Evolutionary conservation across 495 filamentous ascomycete species (phyloP), one percentile per base, ranked within the genome.

Genomic region (Chaetomium tenue): DNA sequence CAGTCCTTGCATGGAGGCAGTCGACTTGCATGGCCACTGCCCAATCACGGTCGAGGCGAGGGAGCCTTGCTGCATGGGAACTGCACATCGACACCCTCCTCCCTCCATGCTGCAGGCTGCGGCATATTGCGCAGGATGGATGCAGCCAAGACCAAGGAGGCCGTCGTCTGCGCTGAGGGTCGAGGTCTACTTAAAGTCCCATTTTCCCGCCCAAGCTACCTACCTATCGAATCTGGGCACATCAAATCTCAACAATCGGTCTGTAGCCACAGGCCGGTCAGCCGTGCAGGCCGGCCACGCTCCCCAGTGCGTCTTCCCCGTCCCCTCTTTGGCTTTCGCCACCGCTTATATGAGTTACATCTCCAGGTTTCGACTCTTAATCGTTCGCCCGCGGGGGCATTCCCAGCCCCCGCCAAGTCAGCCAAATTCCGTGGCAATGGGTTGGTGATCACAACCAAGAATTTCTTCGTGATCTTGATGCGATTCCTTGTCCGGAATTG

Each of bases 371-470:
- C 16, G 37, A 50, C 0, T 2, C 11, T 48, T 53, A 8, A 60
- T n/a, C 58, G 4, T 20, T 26, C 58, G 59, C 59, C 59, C 46
- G 59, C 59, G 59, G 59, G 59, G 59, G 50, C 59, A 16, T 8
- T 25, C 8, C 18, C 5, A 11, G 59, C 47, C 59, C 59, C 59
- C 59, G 59, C 59, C 48, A 16, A 54, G 33, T 26, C 26, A 25
- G 20, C 26, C 48, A 61, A 18, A 61, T 61, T 51, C 50, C 47
- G 47, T 46, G 46, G 59, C 16, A 7, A 61, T 61, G 59, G 18
- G 25, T 11, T 42, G 23, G 59, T 61, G 33, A 61, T 61, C 59
- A 61, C 7, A 30, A 18, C 26, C 20, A 48, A 51, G 28, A 40
- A 15, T 30, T 18, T 44, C 46, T 52, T 40, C 47, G 15, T 25